Conservation (phyloP, 1,284 basidiomycete genomes). For the Ganoderma lucidum region DNA sequence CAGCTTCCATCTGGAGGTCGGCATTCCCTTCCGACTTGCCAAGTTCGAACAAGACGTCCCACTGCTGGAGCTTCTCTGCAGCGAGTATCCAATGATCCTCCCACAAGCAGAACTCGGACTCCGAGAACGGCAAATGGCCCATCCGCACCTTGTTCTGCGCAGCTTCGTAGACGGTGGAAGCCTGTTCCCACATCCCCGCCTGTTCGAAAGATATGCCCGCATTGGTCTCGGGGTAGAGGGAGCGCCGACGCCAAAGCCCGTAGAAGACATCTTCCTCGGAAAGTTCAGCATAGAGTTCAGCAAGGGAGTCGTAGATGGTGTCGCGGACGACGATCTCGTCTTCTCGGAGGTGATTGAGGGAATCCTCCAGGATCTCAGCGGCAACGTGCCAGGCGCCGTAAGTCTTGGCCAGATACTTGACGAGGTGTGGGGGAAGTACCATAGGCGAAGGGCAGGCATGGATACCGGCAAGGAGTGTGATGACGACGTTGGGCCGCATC, state of each 20-base stretch:
- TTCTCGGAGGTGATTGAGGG: slow-evolving; percentile 77
- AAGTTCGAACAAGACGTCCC: slow-evolving; percentile 96
- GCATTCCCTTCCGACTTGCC: slow-evolving; percentile 92
- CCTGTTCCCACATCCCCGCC: slow-evolving; percentile 97
- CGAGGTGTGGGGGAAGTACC: slow-evolving; percentile 91
- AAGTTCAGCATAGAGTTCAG: slow-evolving; percentile 95
- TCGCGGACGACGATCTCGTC: slow-evolving; percentile 89
- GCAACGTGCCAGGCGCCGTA: slow-evolving; percentile 96
- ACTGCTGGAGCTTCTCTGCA: slow-evolving; percentile 97
- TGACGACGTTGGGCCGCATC: slow-evolving; percentile 93
- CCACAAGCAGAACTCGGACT: slow-evolving; percentile 98
- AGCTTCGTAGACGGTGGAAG: slow-evolving; percentile 88
- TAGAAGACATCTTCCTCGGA: slow-evolving; percentile 98
- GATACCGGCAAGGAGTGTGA: slow-evolving; percentile 89
- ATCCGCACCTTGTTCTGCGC: slow-evolving; percentile 90
- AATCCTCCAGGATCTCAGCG: slow-evolving; percentile 88
- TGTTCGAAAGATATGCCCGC: slow-evolving; percentile 95
- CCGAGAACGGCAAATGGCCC: slow-evolving; percentile 90
- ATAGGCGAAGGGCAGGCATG: slow-evolving; percentile 88
- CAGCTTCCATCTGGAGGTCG: slow-evolving; percentile 93
- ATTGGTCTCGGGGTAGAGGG: slow-evolving; percentile 91
- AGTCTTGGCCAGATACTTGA: slow-evolving; percentile 97
- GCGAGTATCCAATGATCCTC: slow-evolving; percentile 99
- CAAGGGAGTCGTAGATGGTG: slow-evolving; percentile 89
- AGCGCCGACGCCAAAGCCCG: slow-evolving; percentile 93